These are phyloP conservation scores for Cokeromyces recurvatus DNA, from an alignment of 371 early-diverging fungal genomes.

Conservation along the genomic window DNA sequence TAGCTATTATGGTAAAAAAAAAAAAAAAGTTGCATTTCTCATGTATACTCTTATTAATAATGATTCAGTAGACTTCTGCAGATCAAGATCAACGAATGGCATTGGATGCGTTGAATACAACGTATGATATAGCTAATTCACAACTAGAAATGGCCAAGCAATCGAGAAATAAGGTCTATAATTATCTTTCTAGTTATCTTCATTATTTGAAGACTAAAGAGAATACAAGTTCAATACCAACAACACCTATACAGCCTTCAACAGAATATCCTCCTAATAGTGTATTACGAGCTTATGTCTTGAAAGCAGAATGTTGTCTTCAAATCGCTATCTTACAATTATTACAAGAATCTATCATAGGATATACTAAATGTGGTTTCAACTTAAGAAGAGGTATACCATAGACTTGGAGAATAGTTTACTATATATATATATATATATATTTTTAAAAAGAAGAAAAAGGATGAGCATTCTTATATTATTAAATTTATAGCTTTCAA, in stretches of 20 bases:
- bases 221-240: neutral
- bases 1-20: constrained; percentile 20
- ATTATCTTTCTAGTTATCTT: constrained; percentile 30
- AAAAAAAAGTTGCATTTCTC: too few relatives aligned
- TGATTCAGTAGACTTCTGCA: constrained; percentile 50
- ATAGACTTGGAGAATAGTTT: too few relatives aligned
- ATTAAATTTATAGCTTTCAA: constrained; percentile 23
- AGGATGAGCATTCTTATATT: neutral
- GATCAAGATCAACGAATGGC: constrained; percentile 46
- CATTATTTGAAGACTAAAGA: constrained; percentile 14
- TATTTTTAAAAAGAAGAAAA: neutral
- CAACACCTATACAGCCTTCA: neutral
- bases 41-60: too few relatives aligned
- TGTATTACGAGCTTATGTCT: constrained; percentile 52
- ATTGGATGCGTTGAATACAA: constrained; percentile 29
- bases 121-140: constrained; percentile 40
- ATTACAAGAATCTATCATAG: constrained; percentile 54
- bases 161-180: constrained; percentile 19
- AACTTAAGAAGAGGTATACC: constrained; percentile 35
- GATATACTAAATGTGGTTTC: constrained; percentile 59
- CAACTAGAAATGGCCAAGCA: constrained; percentile 31
- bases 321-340: constrained; percentile 54
- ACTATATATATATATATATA: too few relatives aligned
- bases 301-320: constrained; percentile 56
- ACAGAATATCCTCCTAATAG: constrained; percentile 42